Evolutionary conservation across 257 asterid species (phyloP).

Genomic region (Rubia yunnanensis): DNA sequence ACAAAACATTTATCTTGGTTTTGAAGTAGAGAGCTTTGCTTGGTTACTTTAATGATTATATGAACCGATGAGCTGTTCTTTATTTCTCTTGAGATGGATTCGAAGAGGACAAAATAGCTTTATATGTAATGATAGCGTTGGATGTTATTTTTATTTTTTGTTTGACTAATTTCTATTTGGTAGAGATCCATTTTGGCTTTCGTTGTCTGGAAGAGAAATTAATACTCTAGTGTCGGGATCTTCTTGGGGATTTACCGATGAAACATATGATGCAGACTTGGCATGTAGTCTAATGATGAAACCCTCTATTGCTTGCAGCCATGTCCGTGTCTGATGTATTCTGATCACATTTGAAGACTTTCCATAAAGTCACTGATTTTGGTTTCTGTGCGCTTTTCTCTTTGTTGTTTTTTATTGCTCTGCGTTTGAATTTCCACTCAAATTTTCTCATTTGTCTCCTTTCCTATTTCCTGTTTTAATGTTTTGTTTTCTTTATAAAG

Average conservation of each 20-base stretch:
- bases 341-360: background rate
- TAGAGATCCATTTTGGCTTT: background rate
- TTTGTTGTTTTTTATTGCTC: background rate
- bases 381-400: background rate
- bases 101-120: background rate
- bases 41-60: background rate
- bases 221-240: background rate
- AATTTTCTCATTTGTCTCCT: background rate
- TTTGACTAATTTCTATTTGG: background rate
- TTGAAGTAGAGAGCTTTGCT: background rate
- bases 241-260: background rate
- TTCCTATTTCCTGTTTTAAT: background rate
- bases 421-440: no score
- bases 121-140: background rate
- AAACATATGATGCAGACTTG: background rate
- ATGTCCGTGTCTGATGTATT: background rate
- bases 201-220: background rate
- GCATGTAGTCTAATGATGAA: background rate
- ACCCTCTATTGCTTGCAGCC: background rate
- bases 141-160: background rate
- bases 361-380: background rate
- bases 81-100: background rate
- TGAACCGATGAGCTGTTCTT: background rate
- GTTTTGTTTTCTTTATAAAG: background rate
- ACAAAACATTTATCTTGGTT: constrained; percentile 2